Conservation (phyloP, 768 basidiomycete species). For the Suillus plorans region DNA sequence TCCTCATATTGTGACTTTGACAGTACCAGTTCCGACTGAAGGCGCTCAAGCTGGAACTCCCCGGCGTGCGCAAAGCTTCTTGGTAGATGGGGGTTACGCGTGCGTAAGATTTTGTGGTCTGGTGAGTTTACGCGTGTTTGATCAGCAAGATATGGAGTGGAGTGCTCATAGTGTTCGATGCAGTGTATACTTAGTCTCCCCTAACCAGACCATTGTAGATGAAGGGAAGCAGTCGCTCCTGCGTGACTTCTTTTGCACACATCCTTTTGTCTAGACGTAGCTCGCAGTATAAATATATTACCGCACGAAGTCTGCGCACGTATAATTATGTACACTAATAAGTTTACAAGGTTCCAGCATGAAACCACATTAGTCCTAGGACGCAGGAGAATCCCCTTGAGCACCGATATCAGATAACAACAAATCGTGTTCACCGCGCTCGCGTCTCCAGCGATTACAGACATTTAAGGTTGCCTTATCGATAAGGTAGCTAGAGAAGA, state of each 20-base stretch:
- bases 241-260: neutral
- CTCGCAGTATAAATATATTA: neutral
- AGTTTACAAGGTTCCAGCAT: neutral
- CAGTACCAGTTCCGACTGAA: conserved; percentile 92
- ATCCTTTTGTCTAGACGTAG: neutral
- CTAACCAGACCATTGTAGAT: neutral
- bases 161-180: neutral
- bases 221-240: neutral
- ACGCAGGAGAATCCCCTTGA: conserved; percentile 30
- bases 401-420: conserved; percentile 51
- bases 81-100: conserved; percentile 53
- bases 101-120: neutral
- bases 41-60: conserved; percentile 77
- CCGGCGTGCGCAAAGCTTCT: conserved; percentile 88
- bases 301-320: neutral
- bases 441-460: conserved; percentile 85
- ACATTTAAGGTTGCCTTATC: conserved; percentile 69
- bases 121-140: neutral
- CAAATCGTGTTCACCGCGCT: conserved; percentile 76
- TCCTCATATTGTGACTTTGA: neutral
- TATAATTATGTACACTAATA: conserved; percentile 3
- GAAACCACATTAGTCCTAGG: conserved; percentile 9
- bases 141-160: neutral
- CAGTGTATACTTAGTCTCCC: neutral
- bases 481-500: conserved; percentile 63